Conservation (phyloP, 1,284 basidiomycete genomes). For the Trichosporon ovoides region DNA sequence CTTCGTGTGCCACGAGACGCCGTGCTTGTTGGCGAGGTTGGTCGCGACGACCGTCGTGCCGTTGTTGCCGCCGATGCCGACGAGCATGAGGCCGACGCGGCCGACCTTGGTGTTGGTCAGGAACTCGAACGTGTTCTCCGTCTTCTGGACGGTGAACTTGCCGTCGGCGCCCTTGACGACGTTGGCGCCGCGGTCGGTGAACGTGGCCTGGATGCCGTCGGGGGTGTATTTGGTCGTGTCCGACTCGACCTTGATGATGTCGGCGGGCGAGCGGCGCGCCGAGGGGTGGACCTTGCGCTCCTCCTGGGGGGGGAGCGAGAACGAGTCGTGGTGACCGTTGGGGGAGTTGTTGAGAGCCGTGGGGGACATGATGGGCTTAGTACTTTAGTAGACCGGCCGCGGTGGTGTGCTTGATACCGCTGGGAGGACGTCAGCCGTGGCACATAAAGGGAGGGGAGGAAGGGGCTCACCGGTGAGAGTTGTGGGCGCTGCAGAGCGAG, state of each 20-base stretch:
- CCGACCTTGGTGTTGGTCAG: slow-evolving; percentile 80
- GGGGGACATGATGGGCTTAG: slow-evolving; percentile 43
- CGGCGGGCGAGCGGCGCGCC: slow-evolving; percentile 63
- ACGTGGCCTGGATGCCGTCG: slow-evolving; percentile 73
- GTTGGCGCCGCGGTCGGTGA: slow-evolving; percentile 72
- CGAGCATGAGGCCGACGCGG: slow-evolving; percentile 94
- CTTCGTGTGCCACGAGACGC: slow-evolving; percentile 94
- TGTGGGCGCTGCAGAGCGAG: slow-evolving; percentile 44
- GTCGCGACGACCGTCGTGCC: slow-evolving; percentile 91
- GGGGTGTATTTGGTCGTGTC: slow-evolving; percentile 75
- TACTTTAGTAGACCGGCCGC: slow-evolving; percentile 41
- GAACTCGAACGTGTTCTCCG: slow-evolving; percentile 78
- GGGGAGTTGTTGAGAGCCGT: slow-evolving; percentile 38
- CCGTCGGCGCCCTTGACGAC: slow-evolving; percentile 60
- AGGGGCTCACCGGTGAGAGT: slow-evolving; percentile 40
- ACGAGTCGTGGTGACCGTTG: slow-evolving; percentile 41
- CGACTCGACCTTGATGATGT: slow-evolving; percentile 70
- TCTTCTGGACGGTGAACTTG: slow-evolving; percentile 66
- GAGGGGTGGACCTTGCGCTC: slow-evolving; percentile 85
- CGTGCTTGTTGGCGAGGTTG: slow-evolving; percentile 91
- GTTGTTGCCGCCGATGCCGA: slow-evolving; percentile 96
- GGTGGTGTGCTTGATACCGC: slow-evolving; percentile 50
- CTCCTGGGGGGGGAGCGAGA: slow-evolving; percentile 54
- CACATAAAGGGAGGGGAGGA: not conserved
- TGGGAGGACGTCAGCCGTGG: slow-evolving; percentile 24